Conservation (phyloP, 495 filamentous ascomycete species). For the Daldinia concentrica region DNA sequence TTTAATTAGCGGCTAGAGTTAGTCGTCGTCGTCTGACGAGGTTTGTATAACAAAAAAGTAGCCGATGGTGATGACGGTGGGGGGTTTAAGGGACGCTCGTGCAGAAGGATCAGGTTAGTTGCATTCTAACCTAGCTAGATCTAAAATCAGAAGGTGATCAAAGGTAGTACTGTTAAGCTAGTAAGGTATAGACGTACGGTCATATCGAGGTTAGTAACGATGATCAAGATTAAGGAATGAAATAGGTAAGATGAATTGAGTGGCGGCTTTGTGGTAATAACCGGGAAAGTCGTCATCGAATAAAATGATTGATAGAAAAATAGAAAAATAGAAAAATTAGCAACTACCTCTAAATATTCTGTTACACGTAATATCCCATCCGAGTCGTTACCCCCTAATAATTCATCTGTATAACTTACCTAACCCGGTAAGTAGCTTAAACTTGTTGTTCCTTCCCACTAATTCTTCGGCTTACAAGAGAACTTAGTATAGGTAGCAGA, state of each 20-base stretch:
- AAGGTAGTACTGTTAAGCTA: neutral
- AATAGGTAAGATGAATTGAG: neutral
- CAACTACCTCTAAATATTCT: neutral
- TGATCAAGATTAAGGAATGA: constrained; percentile 7
- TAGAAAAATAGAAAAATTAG: neutral
- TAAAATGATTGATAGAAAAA: no score
- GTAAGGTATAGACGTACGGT: neutral
- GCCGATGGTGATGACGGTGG: constrained; percentile 9
- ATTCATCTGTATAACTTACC: neutral
- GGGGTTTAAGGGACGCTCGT: constrained; percentile 12
- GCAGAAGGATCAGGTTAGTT: constrained; percentile 24
- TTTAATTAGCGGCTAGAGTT: neutral
- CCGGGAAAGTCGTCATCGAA: neutral
- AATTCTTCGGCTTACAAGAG: constrained; percentile 12
- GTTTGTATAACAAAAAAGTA: constrained; percentile 9
- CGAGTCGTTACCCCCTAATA: neutral
- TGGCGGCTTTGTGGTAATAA: neutral
- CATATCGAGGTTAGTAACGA: constrained; percentile 4
- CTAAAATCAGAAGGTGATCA: constrained; percentile 31
- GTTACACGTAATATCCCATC: constrained; percentile 6
- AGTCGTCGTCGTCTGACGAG: constrained; percentile 26
- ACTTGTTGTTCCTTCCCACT: neutral
- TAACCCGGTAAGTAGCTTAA: neutral
- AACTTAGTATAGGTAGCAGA: constrained; percentile 22
- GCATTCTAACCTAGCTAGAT: constrained; percentile 16